Evolutionary conservation across 139 green algal genomes (phyloP), one percentile per base, ranked within the genome.

Genomic region (Nannochloris sp.): DNA sequence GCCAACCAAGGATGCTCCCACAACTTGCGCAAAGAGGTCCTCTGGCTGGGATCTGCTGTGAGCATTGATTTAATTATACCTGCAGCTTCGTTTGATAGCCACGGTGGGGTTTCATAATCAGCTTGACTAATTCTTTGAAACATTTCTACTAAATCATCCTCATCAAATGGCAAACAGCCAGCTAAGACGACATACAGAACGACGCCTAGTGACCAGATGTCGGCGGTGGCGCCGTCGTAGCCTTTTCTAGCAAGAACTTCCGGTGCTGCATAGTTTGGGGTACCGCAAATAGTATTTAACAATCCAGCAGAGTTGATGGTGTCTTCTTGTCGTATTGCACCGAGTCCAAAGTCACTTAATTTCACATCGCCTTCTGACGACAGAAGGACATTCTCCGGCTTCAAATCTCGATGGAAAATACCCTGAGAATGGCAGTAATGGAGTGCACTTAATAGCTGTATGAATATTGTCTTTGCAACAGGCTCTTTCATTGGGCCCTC

Each of bases 231-330:
- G 29, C 83, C 81, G 4, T 54, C 14, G 59, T 89, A 89, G 1
- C 68, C 72, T 35, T 66, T 45, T 30, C 64, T 66, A 15, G 47
- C 31, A 31, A 89, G 68, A 6, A 91, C 85, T 70, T 92, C 84
- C 3, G 85, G 85, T 12, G 85, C 85, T 13, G 83, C 80, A 55
- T 92, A 92, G 67, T 91, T 88, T 24, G 85, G 85, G 2, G 85
- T 92, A 46, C 85, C 85, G 60, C 85, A 92, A 0, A 70, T 80
- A 1, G 85, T 92, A 23, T 65, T 70, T 31, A 91, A 65, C 30
- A 86, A 36, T 34, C 55, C 71, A 24, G 61, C 55, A 3, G 31
- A 10, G 6, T 55, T 24, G 23, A 63, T 33, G 14, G 25, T 23
- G 19, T 60, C 39, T 19, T 47, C 30, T 25, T 70, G 34, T n/a